phyloP scores from a whole-genome alignment of 1,284 basidiomycete species.

The Ganoderma sinense region DNA sequence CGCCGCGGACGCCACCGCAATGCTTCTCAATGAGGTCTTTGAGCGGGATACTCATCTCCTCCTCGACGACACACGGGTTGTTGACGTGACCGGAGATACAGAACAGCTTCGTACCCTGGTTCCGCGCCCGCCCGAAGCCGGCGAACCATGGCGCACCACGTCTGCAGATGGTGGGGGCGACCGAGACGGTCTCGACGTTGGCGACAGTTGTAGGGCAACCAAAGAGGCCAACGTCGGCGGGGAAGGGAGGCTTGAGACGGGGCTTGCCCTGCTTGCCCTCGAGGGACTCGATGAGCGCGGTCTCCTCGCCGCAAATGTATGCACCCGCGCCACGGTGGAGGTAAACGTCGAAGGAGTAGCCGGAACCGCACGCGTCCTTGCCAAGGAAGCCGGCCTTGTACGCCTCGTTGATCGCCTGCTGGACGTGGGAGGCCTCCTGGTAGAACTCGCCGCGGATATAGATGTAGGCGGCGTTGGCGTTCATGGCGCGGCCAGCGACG shows the following conservation, averaged over 20 bases:
- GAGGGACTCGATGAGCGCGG: conserved; percentile 94
- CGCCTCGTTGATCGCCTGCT: conserved; percentile 95
- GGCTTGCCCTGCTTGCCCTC: conserved; percentile 99
- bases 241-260: conserved; percentile 98
- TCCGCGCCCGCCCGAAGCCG: conserved; percentile 90
- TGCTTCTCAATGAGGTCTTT: conserved; percentile 96
- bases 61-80: conserved; percentile 97
- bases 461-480: conserved; percentile 97
- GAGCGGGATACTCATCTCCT: conserved; percentile 98
- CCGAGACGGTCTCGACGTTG: conserved; percentile 98
- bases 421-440: conserved; percentile 93
- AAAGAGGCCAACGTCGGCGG: conserved; percentile 96
- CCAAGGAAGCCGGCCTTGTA: conserved; percentile 94
- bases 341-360: conserved; percentile 97
- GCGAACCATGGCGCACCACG: conserved; percentile 95
- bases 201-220: conserved; percentile 98
- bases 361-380: conserved; percentile 91
- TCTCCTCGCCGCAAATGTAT: conserved; percentile 99
- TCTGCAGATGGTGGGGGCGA: conserved; percentile 96
- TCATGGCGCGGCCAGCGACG: conserved; percentile 98
- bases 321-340: conserved; percentile 97
- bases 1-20: conserved; percentile 93
- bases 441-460: conserved; percentile 99
- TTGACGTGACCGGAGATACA: conserved; percentile 98
- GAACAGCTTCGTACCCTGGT: conserved; percentile 96